phyloP scores from a whole-genome alignment of 2,329 filamentous ascomycete species.

The Xylariaceae sp. region DNA sequence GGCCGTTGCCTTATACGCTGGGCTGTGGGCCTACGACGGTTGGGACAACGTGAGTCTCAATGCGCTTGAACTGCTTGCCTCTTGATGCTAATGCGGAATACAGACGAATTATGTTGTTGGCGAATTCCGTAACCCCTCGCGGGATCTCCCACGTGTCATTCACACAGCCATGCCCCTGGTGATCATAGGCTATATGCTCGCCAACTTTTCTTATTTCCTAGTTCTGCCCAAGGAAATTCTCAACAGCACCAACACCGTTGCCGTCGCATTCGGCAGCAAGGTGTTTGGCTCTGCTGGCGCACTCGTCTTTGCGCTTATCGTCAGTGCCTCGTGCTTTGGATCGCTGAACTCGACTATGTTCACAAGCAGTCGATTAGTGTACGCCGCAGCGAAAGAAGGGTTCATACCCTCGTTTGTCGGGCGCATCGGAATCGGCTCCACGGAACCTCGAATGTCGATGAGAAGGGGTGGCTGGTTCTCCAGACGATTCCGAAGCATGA shows the following conservation, averaged over 20 bases:
- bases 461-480: constrained; percentile 52
- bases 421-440: constrained; percentile 63
- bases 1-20: constrained; percentile 92
- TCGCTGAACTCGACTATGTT: constrained; percentile 93
- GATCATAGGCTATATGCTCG: constrained; percentile 82
- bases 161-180: constrained; percentile 95
- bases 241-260: constrained; percentile 89
- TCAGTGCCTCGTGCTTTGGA: constrained; percentile 88
- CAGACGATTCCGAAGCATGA: constrained; percentile 53
- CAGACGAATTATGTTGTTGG: constrained; percentile 97
- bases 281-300: constrained; percentile 83
- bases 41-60: constrained; percentile 82
- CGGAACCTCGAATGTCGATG: constrained; percentile 38
- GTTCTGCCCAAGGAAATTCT: constrained; percentile 78
- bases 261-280: constrained; percentile 83
- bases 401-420: constrained; percentile 83
- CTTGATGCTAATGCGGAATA: constrained; percentile 26
- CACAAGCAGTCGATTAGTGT: constrained; percentile 85
- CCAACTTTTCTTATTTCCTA: constrained; percentile 90
- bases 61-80: background rate
- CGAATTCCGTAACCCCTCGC: constrained; percentile 86
- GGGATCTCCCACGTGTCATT: constrained; percentile 89
- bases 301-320: constrained; percentile 79
- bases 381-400: constrained; percentile 90
- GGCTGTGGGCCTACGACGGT: constrained; percentile 95